Conservation (phyloP, 345 rosid genomes). For the Firmiana major region DNA sequence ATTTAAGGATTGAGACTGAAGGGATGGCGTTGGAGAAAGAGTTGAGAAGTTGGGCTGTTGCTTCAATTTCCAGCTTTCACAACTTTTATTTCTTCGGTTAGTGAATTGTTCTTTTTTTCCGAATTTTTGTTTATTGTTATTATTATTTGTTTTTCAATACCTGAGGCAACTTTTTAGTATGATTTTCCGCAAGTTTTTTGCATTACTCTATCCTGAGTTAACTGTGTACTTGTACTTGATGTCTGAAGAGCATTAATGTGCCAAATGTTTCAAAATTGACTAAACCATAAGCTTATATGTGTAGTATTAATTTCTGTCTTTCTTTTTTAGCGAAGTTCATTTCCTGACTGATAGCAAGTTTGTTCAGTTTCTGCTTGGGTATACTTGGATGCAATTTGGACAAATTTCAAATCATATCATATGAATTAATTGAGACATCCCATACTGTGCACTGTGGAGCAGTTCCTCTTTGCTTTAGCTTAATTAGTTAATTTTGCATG, state of each 20-base stretch:
- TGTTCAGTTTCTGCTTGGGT: neutral
- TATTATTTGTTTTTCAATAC: neutral
- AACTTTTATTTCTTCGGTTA: conserved; percentile 49
- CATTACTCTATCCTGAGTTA: neutral
- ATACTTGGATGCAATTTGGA: neutral
- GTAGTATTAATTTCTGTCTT: neutral
- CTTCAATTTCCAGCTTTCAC: conserved; percentile 40
- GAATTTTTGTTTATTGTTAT: no score
- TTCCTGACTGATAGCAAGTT: neutral
- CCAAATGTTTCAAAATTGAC: neutral
- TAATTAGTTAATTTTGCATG: neutral
- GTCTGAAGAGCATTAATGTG: neutral
- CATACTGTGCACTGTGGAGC: neutral
- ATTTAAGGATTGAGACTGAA: conserved; percentile 18
- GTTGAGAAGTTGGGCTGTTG: conserved; percentile 44
- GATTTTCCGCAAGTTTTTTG: neutral
- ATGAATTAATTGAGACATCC: neutral
- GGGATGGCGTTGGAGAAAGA: conserved; percentile 38
- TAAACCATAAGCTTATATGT: neutral
- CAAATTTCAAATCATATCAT: neutral
- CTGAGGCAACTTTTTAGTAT: neutral
- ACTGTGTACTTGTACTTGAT: neutral
- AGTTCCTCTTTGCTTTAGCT: neutral
- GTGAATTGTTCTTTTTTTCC: conserved; percentile 12
- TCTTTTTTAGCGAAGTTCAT: neutral